Base-by-base conservation (phyloP, 768 basidiomycete species). In the Mycena sanguinolenta region DNA sequence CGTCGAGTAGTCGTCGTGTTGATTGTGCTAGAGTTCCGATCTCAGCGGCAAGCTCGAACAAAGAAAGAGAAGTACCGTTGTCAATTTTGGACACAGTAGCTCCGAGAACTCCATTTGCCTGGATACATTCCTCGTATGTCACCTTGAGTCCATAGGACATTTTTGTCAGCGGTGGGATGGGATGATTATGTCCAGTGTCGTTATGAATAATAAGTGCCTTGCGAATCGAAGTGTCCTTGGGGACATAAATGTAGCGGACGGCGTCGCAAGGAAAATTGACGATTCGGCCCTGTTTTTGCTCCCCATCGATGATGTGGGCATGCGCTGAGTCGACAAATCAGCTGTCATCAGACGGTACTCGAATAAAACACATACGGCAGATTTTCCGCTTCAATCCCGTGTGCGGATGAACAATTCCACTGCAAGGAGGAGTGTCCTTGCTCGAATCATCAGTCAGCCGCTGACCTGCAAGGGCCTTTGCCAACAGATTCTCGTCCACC, bases 361-460 rank as follows among this genome's bases (percentile, higher is more conserved):
- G 16, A 39, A 39, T 21, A 4, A 12, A 21, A 50, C 2, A 17
- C 42, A 12, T 46, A 67, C 66, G 30, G 52, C 66, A 67, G 1
- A 0, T 1, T 36, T 61, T 67, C 19, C 44, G 52, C n/a, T n/a
- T 60, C n/a, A 60, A 49, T 19, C 32, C 32, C 10, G 32, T 34
- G 10, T 34, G 32, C 6, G 32, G 32, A 34, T 34, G 32, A 52
- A 67, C 54, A 38, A 67, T 53, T 17, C 30, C 57, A 50, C 58
- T 62, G 52, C 66, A 62, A 30, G 58, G 59, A 1, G 50, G 39
- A 32, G 60, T 62, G 21, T 67, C 66, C 58, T 61, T 60, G 58
- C 21, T 38, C 19, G 10, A 19, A 55, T 67, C 66, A 21, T 62
- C 59, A 21, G 36, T 32, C 27, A 67, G 46, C 9, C 59, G 38